Conservation (phyloP, 2,329 filamentous ascomycete genomes). For the Chaetoscypha palmicola region DNA sequence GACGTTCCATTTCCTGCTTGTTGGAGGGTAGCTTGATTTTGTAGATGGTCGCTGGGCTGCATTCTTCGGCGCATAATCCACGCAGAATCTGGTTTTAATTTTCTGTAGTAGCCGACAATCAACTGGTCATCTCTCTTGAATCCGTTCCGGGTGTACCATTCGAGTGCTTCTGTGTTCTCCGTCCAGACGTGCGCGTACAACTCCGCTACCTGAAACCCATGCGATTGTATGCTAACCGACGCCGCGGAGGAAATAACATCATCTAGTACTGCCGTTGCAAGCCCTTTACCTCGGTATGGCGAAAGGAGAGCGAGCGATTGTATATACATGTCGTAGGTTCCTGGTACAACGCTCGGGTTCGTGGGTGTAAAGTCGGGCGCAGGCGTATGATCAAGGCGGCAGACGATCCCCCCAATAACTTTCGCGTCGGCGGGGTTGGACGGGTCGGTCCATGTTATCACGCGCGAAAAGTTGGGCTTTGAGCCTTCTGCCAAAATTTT, state of each 20-base stretch:
- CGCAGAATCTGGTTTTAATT: slow-evolving; percentile 53
- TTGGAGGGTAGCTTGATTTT: not conserved
- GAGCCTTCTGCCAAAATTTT: slow-evolving; percentile 43
- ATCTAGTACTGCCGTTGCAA: slow-evolving; percentile 49
- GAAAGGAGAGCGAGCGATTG: slow-evolving; percentile 57
- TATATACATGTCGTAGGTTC: slow-evolving; percentile 51
- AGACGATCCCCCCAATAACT: slow-evolving; percentile 55
- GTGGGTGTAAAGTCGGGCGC: slow-evolving; percentile 13
- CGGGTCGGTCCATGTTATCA: slow-evolving; percentile 49
- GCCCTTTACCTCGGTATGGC: slow-evolving; percentile 54
- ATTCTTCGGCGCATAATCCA: slow-evolving; percentile 48
- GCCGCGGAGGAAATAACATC: slow-evolving; percentile 29
- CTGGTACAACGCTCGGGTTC: slow-evolving; percentile 11
- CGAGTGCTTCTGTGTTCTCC: slow-evolving; percentile 54
- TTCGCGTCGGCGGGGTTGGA: slow-evolving; percentile 34
- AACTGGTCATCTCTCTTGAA: slow-evolving; percentile 42
- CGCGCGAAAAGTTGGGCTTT: slow-evolving; percentile 48
- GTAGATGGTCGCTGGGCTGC: slow-evolving; percentile 23
- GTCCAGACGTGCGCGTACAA: slow-evolving; percentile 65
- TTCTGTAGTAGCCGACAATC: slow-evolving; percentile 54
- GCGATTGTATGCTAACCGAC: not conserved
- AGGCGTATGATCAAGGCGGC: slow-evolving; percentile 47
- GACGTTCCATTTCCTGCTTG: slow-evolving; percentile 30
- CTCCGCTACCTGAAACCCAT: slow-evolving; percentile 30
- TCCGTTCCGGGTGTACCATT: slow-evolving; percentile 54